Evolutionary conservation across 192 early-diverging fungal species (phyloP).

Genomic region (Rhizophagus prolifer): DNA sequence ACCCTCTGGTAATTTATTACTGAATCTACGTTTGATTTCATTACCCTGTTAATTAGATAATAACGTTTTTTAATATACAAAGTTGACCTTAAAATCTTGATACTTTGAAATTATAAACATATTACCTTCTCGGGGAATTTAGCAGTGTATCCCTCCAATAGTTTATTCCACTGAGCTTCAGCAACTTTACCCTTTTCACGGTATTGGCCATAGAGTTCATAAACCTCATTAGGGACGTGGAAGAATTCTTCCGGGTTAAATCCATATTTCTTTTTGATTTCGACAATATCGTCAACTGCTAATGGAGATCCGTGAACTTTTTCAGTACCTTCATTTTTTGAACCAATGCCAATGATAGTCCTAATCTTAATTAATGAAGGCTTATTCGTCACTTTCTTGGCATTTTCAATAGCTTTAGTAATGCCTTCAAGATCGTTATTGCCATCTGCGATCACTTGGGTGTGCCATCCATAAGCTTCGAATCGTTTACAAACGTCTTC

Average conservation of each 20-base stretch:
- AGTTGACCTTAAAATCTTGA: neutral
- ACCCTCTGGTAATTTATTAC: conserved; percentile 68
- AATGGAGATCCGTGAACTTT: conserved; percentile 92
- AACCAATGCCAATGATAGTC: conserved; percentile 95
- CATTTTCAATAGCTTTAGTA: conserved; percentile 71
- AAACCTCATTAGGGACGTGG: conserved; percentile 69
- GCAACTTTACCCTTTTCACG: conserved; percentile 58
- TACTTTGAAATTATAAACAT: neutral
- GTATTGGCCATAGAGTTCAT: conserved; percentile 50
- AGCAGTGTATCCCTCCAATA: conserved; percentile 67
- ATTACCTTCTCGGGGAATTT: conserved; percentile 61
- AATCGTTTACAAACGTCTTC: conserved; percentile 88
- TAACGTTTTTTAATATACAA: neutral
- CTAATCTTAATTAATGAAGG: conserved; percentile 86
- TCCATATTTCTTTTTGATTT: conserved; percentile 80
- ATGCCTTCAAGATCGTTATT: conserved; percentile 75
- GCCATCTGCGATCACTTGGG: conserved; percentile 72
- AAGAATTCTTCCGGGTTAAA: conserved; percentile 79
- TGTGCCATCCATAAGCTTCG: conserved; percentile 95
- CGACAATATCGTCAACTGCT: conserved; percentile 72
- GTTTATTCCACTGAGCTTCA: conserved; percentile 74
- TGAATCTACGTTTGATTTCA: conserved; percentile 76
- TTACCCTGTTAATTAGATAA: conserved; percentile 40
- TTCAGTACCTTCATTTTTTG: conserved; percentile 82
- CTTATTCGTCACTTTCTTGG: conserved; percentile 83